Conservation (phyloP, 352 stramenopile genomes). For the Thraustochytrium sp. region DNA sequence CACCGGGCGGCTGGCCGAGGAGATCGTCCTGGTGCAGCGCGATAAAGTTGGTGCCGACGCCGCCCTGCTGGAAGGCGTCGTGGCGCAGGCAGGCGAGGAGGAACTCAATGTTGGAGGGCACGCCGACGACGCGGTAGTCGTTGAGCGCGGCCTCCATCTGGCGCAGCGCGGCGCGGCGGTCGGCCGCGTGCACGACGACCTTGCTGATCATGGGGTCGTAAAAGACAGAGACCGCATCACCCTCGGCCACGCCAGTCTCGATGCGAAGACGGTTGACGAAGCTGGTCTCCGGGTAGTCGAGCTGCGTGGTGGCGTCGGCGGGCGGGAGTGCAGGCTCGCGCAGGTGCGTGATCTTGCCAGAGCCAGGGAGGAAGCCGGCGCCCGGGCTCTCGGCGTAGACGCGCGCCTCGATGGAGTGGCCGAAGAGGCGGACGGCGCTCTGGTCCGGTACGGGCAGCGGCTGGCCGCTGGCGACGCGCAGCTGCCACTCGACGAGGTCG, state of each 20-base stretch:
- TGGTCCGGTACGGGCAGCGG: constrained; percentile 73
- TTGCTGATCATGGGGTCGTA: constrained; percentile 91
- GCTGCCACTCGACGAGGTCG: constrained; percentile 80
- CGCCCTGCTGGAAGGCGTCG: constrained; percentile 74
- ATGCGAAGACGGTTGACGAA: constrained; percentile 61
- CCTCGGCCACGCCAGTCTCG: constrained; percentile 76
- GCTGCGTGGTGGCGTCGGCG: too few relatives aligned
- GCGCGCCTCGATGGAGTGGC: constrained; percentile 82
- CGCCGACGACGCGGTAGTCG: constrained; percentile 80
- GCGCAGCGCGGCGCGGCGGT: constrained; percentile 70
- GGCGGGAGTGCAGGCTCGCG: constrained; percentile 58
- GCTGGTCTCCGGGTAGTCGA: background rate
- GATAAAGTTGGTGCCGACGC: constrained; percentile 86
- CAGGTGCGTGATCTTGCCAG: constrained; percentile 72
- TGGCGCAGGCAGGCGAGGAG: constrained; percentile 76
- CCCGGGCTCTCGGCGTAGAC: constrained; percentile 89
- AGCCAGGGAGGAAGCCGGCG: constrained; percentile 75
- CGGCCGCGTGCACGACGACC: constrained; percentile 79
- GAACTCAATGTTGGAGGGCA: constrained; percentile 90
- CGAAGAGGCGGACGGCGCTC: constrained; percentile 68
- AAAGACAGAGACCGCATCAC: constrained; percentile 80
- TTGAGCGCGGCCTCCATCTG: constrained; percentile 72
- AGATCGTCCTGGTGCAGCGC: constrained; percentile 75
- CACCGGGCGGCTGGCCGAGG: constrained; percentile 57
- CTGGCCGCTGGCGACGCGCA: constrained; percentile 84